Evolutionary conservation across 257 asterid species (phyloP), one percentile per base, ranked within the genome.

Genomic region (Solanum chmielewskii): DNA sequence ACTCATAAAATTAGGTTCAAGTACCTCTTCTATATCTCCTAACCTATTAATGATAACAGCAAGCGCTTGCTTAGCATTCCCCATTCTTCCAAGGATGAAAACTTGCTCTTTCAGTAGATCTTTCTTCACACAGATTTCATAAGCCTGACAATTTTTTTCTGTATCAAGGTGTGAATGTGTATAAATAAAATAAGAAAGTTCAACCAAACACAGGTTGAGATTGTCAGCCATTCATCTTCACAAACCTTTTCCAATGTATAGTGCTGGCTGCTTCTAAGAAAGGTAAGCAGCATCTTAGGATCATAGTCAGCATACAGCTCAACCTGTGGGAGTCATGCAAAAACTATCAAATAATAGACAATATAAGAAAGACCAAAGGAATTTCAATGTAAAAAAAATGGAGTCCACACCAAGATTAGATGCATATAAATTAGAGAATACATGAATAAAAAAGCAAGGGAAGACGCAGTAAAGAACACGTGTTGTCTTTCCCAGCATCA

Each of bases 21-120:
- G 88, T 86, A 94, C 99, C 99, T 96, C 99, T 92, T 95, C 94
- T 71, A 97, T 94, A 86, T 97, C 98, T 87, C 98, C 99, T 88
- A 97, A 85, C 62, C 94, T 93, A 89, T 96, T 96, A 49, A 97
- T 94, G 88, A 97, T 96, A 86, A 97, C 97, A 33, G 95, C 97
- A 83, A 97, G 94, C 73, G 99, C 99, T 92, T 92, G 93, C 93
- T 93, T 96, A 4, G 96, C 69, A 64, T 95, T 96, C 89, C 99
- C 99, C 99, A 96, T 97, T 93, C 99, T 94, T 92, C 99, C 99
- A 60, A 97, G 97, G 87, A 97, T 93, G 90, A 95, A 97, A 86
- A 97, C 99, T 93, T 94, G 99, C 93, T 96, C 99, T 87, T 90
- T 89, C 85, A 97, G 89, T 87, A 97, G 91, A 88, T 90, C 93